Conservation (phyloP, 2,329 filamentous ascomycete genomes). For the Aspergillus viridinutans region DNA sequence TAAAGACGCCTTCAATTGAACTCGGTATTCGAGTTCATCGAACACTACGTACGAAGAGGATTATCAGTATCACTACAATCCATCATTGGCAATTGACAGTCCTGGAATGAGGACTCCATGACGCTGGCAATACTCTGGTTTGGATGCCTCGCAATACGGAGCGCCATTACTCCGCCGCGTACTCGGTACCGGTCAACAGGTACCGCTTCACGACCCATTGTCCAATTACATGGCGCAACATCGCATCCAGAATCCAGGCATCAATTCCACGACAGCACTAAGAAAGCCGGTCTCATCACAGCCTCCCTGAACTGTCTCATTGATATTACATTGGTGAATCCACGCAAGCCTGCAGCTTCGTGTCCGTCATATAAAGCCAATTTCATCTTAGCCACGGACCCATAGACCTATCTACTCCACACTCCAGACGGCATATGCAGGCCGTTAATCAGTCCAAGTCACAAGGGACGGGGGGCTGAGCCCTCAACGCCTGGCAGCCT, state of each 20-base stretch:
- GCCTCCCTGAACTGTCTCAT: background rate
- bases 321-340: background rate
- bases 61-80: background rate
- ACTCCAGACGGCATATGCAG: background rate
- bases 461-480: background rate
- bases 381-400: background rate
- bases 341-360: background rate
- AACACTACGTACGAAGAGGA: background rate
- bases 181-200: background rate
- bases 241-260: slow-evolving; percentile 11
- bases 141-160: background rate
- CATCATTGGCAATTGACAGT: background rate
- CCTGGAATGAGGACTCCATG: background rate
- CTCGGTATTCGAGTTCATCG: background rate
- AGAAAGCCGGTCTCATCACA: background rate
- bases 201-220: background rate
- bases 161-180: background rate
- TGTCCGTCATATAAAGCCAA: background rate
- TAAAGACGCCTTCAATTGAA: background rate
- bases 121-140: background rate
- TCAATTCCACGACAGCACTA: background rate
- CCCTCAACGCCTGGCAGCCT: background rate
- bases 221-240: background rate
- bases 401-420: background rate
- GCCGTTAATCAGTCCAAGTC: background rate